Evolutionary conservation across 2,329 filamentous ascomycete species (phyloP).

Genomic region (Tolypocladium tropicale): DNA sequence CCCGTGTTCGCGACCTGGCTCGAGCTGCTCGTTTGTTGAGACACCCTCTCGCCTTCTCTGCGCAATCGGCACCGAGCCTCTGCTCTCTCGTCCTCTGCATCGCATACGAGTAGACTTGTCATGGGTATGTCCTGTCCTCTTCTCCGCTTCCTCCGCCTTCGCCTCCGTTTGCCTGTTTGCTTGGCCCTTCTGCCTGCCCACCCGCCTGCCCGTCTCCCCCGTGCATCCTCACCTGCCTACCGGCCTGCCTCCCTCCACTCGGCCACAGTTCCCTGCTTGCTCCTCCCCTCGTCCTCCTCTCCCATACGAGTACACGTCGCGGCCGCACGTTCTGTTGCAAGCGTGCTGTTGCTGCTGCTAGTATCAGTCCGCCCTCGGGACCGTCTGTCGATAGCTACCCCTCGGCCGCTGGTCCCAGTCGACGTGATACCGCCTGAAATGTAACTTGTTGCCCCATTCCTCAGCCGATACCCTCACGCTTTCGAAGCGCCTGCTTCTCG

Average conservation of each 20-base stretch:
- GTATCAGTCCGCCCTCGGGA: not conserved
- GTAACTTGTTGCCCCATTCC: conserved; percentile 21
- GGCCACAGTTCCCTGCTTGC: not conserved
- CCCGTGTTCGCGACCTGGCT: conserved; percentile 9
- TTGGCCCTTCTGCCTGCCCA: not conserved
- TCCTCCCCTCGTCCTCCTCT: not conserved
- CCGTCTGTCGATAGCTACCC: not conserved
- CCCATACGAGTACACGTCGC: not conserved
- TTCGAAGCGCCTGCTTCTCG: conserved; percentile 14
- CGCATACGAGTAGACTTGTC: conserved; percentile 11
- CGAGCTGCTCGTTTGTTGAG: conserved; percentile 13
- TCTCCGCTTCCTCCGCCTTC: conserved; percentile 5
- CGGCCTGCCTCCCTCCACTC: not conserved
- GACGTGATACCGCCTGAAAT: conserved; percentile 24
- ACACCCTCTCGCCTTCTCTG: conserved; percentile 12
- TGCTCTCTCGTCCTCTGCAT: conserved; percentile 5
- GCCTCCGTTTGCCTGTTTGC: not conserved
- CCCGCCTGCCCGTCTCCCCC: not conserved
- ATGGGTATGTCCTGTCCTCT: conserved; percentile 10
- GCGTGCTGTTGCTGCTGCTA: not conserved
- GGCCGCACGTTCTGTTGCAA: not conserved
- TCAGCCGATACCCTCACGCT: conserved; percentile 15
- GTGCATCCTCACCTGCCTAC: not conserved
- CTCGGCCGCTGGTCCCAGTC: conserved; percentile 10
- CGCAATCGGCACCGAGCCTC: conserved; percentile 10